Base-by-base conservation (phyloP, 2,329 filamentous ascomycete genomes). In the Seiridium cupressi region DNA sequence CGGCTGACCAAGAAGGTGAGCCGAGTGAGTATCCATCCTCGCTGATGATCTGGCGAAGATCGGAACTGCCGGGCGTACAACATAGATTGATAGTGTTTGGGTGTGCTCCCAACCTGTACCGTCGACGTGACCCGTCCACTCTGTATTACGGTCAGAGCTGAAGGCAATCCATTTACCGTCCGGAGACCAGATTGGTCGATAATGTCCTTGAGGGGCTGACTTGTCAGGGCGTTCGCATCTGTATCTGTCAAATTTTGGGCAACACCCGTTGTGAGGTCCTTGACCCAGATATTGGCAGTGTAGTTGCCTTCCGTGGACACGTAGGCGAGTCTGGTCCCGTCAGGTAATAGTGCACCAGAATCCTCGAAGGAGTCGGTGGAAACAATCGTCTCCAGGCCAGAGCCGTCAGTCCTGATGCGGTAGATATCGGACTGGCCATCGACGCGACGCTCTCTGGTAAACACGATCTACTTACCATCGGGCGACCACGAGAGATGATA, bases 371-470 rank as follows among this genome's bases (percentile, higher is more conserved):
- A 73, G 1, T 71, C 54, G 0, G 74, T 75, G 4, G 64, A 65
- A 0, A 75, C 63, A 10, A 79, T 61, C 38, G 67, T 61, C 58
- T 76, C 65, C 5, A 79, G 58, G 0, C 67, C 72, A 0, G 72
- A 70, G 1, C 77, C 76, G 57, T 79, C 69, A 1, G 67, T 31
- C 1, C 66, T 69, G 31, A 74, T 65, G 4, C 74, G 73, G 61
- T 77, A 79, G 26, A 79, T 65, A 61, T 79, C 76, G 1, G 74
- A 72, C 32, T 79, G 70, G 2, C 76, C 77, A 55, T 77, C 74
- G 8, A 70, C 76, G 40, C 67, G 68, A 2, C 75, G 73, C 65
- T 79, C 76, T 18, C 66, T 71, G 3, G 74, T 79, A 61, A 79
- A 79, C 3, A 69, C 69, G 47, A 78, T 71, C 70, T 72, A 76